These are phyloP conservation scores for Schizochytrium sp. DNA, from an alignment of 108 stramenopile genomes.

Conservation along the genomic window DNA sequence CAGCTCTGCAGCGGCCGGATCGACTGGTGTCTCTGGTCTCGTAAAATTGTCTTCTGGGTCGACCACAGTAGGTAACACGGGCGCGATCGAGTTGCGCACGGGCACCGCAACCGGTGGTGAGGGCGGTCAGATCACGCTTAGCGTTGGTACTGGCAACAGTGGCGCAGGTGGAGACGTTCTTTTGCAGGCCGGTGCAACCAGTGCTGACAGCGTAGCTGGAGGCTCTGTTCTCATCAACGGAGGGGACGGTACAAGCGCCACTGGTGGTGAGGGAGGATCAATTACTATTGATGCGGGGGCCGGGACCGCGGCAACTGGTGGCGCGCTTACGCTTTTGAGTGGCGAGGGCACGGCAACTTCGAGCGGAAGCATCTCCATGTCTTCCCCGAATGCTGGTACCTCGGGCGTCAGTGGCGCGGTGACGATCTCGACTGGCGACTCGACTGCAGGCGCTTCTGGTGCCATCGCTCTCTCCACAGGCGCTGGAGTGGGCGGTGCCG, in stretches of 20 bases:
- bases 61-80: not conserved
- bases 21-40: not conserved
- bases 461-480: constrained; percentile 26
- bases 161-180: constrained; percentile 34
- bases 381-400: not conserved
- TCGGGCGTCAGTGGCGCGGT: not conserved
- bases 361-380: not conserved
- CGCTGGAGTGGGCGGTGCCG: not conserved
- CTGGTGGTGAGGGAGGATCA: not conserved
- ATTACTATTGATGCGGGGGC: not conserved
- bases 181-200: not conserved
- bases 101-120: not conserved
- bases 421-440: not conserved
- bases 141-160: constrained; percentile 20
- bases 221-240: not conserved
- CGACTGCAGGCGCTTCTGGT: not conserved
- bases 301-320: not conserved
- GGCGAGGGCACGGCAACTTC: not conserved
- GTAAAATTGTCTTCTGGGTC: not conserved
- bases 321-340: not conserved
- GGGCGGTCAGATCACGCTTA: not conserved
- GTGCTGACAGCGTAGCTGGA: not conserved
- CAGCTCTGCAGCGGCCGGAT: not conserved
- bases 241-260: not conserved
- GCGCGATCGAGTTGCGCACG: not conserved